Percentiles rank a stretch among this genome's conserved stretches.
Evolutionary conservation across 2,329 filamentous ascomycete species (phyloP).

Genomic region (Saccharata proteae): DNA sequence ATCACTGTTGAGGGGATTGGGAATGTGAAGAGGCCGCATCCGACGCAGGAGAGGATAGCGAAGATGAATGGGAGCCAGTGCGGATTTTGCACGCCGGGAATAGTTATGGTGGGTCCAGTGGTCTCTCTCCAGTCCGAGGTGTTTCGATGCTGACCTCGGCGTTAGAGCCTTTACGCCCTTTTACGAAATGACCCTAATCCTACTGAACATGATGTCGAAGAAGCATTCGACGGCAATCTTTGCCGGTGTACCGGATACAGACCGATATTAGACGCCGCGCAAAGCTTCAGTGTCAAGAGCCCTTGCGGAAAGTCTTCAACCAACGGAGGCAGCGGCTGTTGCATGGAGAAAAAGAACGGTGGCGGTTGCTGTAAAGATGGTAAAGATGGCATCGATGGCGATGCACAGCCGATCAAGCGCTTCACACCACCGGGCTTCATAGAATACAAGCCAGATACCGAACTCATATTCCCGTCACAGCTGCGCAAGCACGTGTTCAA

Average conservation of each 20-base stretch:
- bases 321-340: conserved; percentile 57
- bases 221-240: conserved; percentile 92
- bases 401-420: conserved; percentile 36
- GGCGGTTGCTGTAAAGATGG: conserved; percentile 30
- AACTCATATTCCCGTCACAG: conserved; percentile 85
- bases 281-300: conserved; percentile 61
- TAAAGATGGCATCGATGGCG: conserved; percentile 25
- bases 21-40: conserved; percentile 73
- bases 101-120: conserved; percentile 58
- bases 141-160: not conserved
- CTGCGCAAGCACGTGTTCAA: conserved; percentile 73
- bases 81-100: conserved; percentile 92
- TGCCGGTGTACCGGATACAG: conserved; percentile 93
- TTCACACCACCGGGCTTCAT: conserved; percentile 89
- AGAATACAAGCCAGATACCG: conserved; percentile 83
- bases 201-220: conserved; percentile 73
- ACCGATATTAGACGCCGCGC: conserved; percentile 85
- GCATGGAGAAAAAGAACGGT: conserved; percentile 46
- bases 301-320: conserved; percentile 43
- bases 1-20: conserved; percentile 97
- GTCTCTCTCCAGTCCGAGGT: not conserved
- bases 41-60: conserved; percentile 81
- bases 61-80: conserved; percentile 88
- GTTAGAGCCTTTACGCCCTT: conserved; percentile 75
- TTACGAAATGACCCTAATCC: conserved; percentile 73